Evolutionary conservation across 768 basidiomycete genomes (phyloP).

Genomic region (Termitomyces titanicus): DNA sequence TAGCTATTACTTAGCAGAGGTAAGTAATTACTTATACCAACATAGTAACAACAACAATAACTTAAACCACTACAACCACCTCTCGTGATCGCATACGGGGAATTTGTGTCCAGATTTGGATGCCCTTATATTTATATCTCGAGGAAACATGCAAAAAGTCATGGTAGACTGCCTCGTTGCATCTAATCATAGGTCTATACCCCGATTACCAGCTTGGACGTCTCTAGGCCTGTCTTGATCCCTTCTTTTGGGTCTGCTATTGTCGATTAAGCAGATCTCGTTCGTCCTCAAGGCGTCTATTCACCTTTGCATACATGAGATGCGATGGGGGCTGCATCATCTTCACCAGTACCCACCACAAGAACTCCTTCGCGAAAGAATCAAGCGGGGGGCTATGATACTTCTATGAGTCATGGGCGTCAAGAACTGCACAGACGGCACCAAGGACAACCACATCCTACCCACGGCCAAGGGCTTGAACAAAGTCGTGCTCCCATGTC

Average conservation of each 20-base stretch:
- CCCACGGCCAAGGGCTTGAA: neutral
- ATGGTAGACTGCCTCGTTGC: conserved; percentile 4
- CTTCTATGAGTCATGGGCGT: neutral
- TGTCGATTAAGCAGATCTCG: too few relatives aligned
- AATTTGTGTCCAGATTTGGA: neutral
- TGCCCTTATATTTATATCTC: neutral
- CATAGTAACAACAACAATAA: too few relatives aligned
- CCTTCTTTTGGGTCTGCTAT: too few relatives aligned
- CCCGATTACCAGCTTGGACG: neutral
- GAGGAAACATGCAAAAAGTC: conserved; percentile 4
- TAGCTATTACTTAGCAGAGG: too few relatives aligned
- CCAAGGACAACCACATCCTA: neutral
- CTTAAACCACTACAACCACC: too few relatives aligned
- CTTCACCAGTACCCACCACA: neutral
- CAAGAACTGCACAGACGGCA: neutral
- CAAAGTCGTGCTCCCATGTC: neutral
- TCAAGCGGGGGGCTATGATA: neutral
- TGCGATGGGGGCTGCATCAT: neutral
- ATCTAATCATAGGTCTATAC: conserved; percentile 1
- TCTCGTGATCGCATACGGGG: neutral
- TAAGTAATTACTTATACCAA: too few relatives aligned
- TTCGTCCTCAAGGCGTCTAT: neutral
- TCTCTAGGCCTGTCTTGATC: neutral
- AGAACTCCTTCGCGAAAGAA: neutral
- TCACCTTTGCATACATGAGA: neutral